Conservation (phyloP, 441 rosid species). For the Jatropha multifida region DNA sequence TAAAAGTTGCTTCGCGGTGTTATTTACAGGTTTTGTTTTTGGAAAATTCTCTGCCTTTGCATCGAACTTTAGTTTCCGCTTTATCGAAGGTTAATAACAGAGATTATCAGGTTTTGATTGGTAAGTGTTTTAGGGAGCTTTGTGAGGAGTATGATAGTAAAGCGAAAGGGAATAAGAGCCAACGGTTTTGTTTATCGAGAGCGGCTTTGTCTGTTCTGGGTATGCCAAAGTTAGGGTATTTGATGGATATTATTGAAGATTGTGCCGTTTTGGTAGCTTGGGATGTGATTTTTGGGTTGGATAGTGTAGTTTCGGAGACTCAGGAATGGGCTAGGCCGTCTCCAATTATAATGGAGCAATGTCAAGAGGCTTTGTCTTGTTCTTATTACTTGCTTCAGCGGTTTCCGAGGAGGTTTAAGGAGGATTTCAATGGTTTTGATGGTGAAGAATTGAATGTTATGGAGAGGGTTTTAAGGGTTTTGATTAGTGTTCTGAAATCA, state of each 20-base stretch:
- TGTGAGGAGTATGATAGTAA: constrained; percentile 57
- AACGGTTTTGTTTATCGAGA: constrained; percentile 78
- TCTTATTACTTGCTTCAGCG: constrained; percentile 89
- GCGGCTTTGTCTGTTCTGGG: constrained; percentile 84
- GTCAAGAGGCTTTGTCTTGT: constrained; percentile 93
- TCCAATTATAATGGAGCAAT: constrained; percentile 92
- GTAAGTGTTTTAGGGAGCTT: constrained; percentile 56
- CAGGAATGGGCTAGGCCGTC: constrained; percentile 75
- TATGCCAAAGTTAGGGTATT: constrained; percentile 82
- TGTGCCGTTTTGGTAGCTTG: constrained; percentile 70
- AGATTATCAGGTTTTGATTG: constrained; percentile 47
- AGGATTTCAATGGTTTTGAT: constrained; percentile 24
- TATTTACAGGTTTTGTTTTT: constrained; percentile 72
- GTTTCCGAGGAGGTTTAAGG: constrained; percentile 59
- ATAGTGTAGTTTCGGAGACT: constrained; percentile 56
- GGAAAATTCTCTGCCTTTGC: constrained; percentile 85
- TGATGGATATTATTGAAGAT: constrained; percentile 70
- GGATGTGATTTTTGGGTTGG: constrained; percentile 74
- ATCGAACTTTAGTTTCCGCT: constrained; percentile 70
- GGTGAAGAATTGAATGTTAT: constrained; percentile 43
- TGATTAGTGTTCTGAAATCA: constrained; percentile 64
- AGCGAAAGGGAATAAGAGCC: constrained; percentile 12
- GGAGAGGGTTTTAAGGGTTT: constrained; percentile 56
- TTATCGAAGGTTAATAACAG: constrained; percentile 54
- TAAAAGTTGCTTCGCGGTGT: constrained; percentile 43